Evolutionary conservation across 140 eudicot genomes (phyloP), one percentile per base, ranked within the genome.

Genomic region (Oenanthe javanica): DNA sequence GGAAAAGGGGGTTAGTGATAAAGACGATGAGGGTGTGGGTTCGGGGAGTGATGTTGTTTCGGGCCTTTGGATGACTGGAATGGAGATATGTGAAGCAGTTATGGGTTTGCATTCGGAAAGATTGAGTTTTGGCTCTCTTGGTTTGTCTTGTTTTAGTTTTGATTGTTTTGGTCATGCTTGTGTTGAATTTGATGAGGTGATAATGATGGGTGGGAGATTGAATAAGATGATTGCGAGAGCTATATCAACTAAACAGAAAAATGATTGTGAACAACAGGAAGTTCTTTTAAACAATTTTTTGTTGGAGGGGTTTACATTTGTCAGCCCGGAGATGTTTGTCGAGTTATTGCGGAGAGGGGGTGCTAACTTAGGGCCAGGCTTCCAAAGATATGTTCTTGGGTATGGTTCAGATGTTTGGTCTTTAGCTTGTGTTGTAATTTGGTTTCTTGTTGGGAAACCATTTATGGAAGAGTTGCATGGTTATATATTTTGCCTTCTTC

Each of bases 341-440:
- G 80, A 90, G 81, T 82, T 90, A 51, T 16, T 87, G 21, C 69
- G 9, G 55, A 87, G 82, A 83, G 77, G 74, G 50, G 93, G 87
- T 7, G 36, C 82, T 82, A 89, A 86, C 75, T 73, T 86, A 43
- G 86, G 82, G 74, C 13, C 59, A 47, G 83, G 40, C 73, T 81
- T 70, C 67, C 69, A 79, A 57, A 73, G 63, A 45, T 84, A 42
- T 76, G 79, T 40, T 16, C 83, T 90, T 70, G 87, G 85, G 9
- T 81, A 81, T 83, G 85, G 85, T 72, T 92, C 98, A 42, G 98
- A 94, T 92, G 89, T 89, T 72, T 94, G 98, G 98, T 89, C 93
- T 7, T 66, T 94, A 75, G 89, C 87, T 70, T 94, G 94, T 87
- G 47, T 90, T 12, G 79, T 94, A 50, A 83, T 92, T 74, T 51